Base-by-base conservation (phyloP, 2,329 filamentous ascomycete species). In the Neopestalotiopsis sp. region DNA sequence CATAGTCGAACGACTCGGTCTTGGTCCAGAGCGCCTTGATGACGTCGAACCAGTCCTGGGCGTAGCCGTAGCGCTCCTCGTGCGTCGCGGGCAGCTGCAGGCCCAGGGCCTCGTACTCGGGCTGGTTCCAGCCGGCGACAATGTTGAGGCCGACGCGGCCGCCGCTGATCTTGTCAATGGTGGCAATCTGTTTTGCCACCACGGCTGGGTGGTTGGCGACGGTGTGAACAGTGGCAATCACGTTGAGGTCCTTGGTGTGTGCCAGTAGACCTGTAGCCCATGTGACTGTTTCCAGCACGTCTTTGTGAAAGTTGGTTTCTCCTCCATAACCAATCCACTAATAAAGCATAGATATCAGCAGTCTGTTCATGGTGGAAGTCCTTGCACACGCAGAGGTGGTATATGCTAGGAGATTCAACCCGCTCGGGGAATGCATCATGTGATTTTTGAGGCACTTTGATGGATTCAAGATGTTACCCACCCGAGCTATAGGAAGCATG, bases 71-170 rank as follows among this genome's bases (percentile, higher is more conserved):
- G 20, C 62, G 62, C 42, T 65, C 62, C 42, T 65, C 62, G 42
- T 65, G 62, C 20, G 62, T 53, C 10, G 62, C 62, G 12, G 62
- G 62, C 40, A 65, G 42, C 40, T 65, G 40, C 20, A 65, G 42
- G 10, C 85, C 85, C 28, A 87, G 83, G 61, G 81, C 80, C 0
- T 81, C 83, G 70, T 87, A 87, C 74, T 87, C 85, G 66, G 81
- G 79, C 71, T 86, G 86, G 77, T 87, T 87, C 85, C 86, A 87
- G 3, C 86, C 86, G 1, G 81, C 84, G 0, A 87, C 86, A 1
- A 87, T 79, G 65, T 87, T 87, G 10, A 87, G 84, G 1, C 84
- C 84, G 32, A 86, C 82, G 4, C 85, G 82, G 2, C 85, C 85
- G n/a, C 84, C 80, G 45, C 79, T 81, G 75, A 86, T 87, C 66